phyloP scores from a whole-genome alignment of 208 protist species.

The Crithidia bombi region DNA sequence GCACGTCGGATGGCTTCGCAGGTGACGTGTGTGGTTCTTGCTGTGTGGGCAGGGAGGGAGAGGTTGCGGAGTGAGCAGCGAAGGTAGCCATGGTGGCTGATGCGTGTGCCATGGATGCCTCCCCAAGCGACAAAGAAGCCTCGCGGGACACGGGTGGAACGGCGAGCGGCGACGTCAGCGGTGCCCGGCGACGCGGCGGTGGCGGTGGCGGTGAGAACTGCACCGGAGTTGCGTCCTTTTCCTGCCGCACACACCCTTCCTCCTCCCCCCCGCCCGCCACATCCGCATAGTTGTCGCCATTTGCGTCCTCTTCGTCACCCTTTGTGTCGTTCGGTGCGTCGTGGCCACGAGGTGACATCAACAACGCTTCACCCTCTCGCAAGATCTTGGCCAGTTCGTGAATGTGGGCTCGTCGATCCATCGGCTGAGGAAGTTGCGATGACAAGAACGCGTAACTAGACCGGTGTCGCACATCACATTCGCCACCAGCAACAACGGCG shows the following conservation, averaged over 20 bases:
- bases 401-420: constrained; percentile 17
- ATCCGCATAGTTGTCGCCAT: neutral
- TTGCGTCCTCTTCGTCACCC: neutral
- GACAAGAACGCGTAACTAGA: constrained; percentile 22
- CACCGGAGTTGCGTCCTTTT: no score
- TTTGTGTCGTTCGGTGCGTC: neutral
- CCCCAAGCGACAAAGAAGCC: neutral
- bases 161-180: neutral
- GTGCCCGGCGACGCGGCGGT: neutral
- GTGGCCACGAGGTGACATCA: constrained; percentile 2
- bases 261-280: neutral
- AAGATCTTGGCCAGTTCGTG: constrained; percentile 16
- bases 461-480: neutral
- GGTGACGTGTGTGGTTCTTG: neutral
- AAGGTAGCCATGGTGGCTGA: neutral
- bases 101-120: neutral
- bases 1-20: neutral
- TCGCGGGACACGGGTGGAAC: neutral
- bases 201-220: neutral
- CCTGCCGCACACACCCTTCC: neutral
- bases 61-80: neutral
- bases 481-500: no score
- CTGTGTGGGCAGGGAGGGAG: neutral
- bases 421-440: constrained; percentile 5
- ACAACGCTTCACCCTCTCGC: neutral